A percentile compares a stretch with the other conserved stretches of the same genome.
These are phyloP conservation scores for Triangularia verruculosa DNA, from an alignment of 2,329 filamentous ascomycete species.

Conservation along the genomic window DNA sequence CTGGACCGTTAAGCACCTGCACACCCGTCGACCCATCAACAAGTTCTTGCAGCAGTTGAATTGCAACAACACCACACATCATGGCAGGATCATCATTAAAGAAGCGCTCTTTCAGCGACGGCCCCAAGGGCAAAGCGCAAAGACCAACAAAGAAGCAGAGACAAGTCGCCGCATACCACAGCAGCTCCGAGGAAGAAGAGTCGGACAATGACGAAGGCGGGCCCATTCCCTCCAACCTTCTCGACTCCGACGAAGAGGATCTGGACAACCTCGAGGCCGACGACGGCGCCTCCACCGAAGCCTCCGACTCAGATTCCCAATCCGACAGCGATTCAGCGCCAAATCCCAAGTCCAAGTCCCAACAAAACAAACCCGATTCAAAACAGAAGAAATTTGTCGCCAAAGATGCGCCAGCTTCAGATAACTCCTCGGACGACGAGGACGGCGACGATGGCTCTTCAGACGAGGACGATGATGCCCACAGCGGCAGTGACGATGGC, in stretches of 20 bases:
- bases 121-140: slow-evolving; percentile 32
- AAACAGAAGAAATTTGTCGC: slow-evolving; percentile 31
- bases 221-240: slow-evolving; percentile 44
- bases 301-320: slow-evolving; percentile 35
- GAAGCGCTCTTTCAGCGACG: slow-evolving; percentile 36
- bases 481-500: slow-evolving; percentile 38
- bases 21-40: background rate
- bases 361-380: slow-evolving; percentile 25
- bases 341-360: slow-evolving; percentile 22
- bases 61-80: slow-evolving; percentile 13
- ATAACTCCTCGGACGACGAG: slow-evolving; percentile 33
- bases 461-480: slow-evolving; percentile 31
- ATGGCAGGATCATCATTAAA: slow-evolving; percentile 33
- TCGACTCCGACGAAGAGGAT: slow-evolving; percentile 57
- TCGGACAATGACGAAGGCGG: slow-evolving; percentile 42
- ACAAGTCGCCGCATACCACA: slow-evolving; percentile 50
- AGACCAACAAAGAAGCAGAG: slow-evolving; percentile 51
- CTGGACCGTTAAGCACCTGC: slow-evolving; percentile 6
- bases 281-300: slow-evolving; percentile 40
- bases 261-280: slow-evolving; percentile 53
- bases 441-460: slow-evolving; percentile 39
- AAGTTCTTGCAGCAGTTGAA: slow-evolving; percentile 8
- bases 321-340: slow-evolving; percentile 30
- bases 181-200: slow-evolving; percentile 45
- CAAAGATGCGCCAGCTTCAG: slow-evolving; percentile 29